Evolutionary conservation across 176 grass and related monocot species (phyloP).

Genomic region (Oropetium thomaeum): DNA sequence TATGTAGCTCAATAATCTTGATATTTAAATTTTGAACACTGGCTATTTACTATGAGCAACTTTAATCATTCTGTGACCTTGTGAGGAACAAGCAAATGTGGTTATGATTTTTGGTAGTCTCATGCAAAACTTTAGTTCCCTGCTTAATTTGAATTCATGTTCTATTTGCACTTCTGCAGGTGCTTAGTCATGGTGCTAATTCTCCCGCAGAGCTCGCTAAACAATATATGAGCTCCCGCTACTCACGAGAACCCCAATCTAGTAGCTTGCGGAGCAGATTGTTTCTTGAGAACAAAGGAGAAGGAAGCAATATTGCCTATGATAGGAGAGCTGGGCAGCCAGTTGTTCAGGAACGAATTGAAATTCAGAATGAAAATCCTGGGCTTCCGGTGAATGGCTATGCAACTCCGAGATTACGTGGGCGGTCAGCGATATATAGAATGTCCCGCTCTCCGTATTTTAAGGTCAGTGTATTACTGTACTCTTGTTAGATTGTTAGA

Average conservation of each 20-base stretch:
- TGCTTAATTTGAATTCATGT: constrained; percentile 14
- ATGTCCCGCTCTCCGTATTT: constrained; percentile 61
- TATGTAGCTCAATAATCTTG: neutral
- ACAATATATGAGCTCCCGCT: constrained; percentile 58
- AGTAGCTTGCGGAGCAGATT: constrained; percentile 38
- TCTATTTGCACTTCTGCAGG: constrained; percentile 35
- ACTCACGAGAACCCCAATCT: constrained; percentile 31
- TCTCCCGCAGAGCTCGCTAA: constrained; percentile 65
- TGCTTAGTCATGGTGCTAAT: constrained; percentile 23
- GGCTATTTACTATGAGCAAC: neutral
- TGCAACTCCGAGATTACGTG: constrained; percentile 41
- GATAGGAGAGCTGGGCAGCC: constrained; percentile 18
- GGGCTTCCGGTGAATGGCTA: constrained; percentile 47
- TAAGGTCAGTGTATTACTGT: constrained; percentile 40
- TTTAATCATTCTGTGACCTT: constrained; percentile 11
- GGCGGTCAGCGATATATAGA: constrained; percentile 56
- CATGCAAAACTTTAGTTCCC: neutral
- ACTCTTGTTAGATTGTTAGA: neutral
- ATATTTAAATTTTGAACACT: neutral
- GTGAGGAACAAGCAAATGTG: constrained; percentile 11
- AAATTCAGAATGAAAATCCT: constrained; percentile 28
- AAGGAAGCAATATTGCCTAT: constrained; percentile 37
- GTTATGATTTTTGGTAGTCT: neutral
- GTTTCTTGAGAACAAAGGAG: constrained; percentile 39
- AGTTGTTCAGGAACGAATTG: constrained; percentile 30